Evolutionary conservation across 2,329 filamentous ascomycete genomes (phyloP).

Genomic region (Colletotrichum noveboracense): DNA sequence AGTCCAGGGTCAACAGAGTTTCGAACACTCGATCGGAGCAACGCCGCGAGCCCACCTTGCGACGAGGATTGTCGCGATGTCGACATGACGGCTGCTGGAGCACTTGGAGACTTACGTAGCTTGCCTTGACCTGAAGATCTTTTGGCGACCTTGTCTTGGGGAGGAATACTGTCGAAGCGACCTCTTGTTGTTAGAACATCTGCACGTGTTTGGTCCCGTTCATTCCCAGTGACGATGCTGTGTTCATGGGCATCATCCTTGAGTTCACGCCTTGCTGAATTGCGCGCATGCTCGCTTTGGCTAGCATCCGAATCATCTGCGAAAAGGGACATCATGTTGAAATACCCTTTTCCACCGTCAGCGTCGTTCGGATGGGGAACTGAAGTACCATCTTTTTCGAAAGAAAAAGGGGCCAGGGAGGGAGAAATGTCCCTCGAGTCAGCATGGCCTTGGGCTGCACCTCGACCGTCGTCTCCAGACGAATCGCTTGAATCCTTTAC

Average conservation of each 20-base stretch:
- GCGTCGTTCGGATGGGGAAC: neutral
- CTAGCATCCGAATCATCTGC: neutral
- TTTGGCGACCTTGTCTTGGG: neutral
- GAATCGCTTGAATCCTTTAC: conserved; percentile 21
- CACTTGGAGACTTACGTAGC: neutral
- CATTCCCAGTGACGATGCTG: neutral
- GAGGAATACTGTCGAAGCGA: neutral
- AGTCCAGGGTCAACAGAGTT: conserved; percentile 26
- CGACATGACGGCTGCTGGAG: neutral
- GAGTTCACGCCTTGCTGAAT: neutral
- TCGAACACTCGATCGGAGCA: conserved; percentile 9
- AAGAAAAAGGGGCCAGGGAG: neutral
- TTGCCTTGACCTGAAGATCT: neutral
- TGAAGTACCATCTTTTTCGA: neutral
- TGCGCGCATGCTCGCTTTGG: neutral
- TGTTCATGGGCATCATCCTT: neutral
- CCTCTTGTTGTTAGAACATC: neutral
- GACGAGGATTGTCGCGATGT: neutral
- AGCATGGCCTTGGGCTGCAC: neutral
- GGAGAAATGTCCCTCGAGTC: neutral
- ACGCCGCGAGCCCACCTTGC: neutral
- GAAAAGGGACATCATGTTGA: neutral
- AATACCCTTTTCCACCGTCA: neutral
- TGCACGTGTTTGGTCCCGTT: neutral
- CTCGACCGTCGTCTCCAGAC: neutral